A percentile compares a stretch with the other conserved stretches of the same genome.
Evolutionary conservation across 257 asterid species (phyloP).

Genomic region (Gynochthodes officinalis): DNA sequence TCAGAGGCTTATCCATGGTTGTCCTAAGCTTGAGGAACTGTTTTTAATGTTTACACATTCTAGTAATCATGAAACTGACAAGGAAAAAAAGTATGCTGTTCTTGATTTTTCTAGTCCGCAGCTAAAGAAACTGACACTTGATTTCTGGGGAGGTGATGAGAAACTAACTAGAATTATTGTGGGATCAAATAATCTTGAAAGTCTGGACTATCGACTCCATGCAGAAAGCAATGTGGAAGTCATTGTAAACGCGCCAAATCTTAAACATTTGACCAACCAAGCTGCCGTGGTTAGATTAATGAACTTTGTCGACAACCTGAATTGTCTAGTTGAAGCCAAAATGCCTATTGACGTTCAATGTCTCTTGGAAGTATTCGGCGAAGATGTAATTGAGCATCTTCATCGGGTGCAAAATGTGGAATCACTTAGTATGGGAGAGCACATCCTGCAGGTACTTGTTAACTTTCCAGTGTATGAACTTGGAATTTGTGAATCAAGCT

Average conservation of each 20-base stretch:
- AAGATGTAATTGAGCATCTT: background rate
- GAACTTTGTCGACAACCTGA: background rate
- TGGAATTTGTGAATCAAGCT: background rate
- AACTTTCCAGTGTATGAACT: background rate
- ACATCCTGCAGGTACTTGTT: background rate
- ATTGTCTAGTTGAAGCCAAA: slow-evolving; percentile 1
- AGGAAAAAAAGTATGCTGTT: background rate
- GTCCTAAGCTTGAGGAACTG: slow-evolving; percentile 4
- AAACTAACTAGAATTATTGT: background rate
- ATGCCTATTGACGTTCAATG: background rate
- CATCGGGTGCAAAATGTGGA: background rate
- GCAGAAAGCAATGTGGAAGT: background rate
- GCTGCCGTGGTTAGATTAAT: background rate
- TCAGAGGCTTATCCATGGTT: slow-evolving; percentile 10
- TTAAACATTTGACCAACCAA: background rate
- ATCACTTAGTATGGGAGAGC: background rate
- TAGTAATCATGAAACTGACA: too few relatives aligned
- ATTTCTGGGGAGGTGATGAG: background rate
- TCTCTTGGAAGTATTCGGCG: too few relatives aligned
- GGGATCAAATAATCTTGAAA: background rate
- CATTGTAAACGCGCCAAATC: slow-evolving; percentile 2
- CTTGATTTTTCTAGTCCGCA: slow-evolving; percentile 2
- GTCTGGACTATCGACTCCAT: background rate
- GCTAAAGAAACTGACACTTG: background rate
- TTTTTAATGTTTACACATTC: background rate